A percentile compares a stretch with the other conserved stretches of the same genome.
phyloP scores from a whole-genome alignment of 164 flowering plant species.

The Saururus chinensis region DNA sequence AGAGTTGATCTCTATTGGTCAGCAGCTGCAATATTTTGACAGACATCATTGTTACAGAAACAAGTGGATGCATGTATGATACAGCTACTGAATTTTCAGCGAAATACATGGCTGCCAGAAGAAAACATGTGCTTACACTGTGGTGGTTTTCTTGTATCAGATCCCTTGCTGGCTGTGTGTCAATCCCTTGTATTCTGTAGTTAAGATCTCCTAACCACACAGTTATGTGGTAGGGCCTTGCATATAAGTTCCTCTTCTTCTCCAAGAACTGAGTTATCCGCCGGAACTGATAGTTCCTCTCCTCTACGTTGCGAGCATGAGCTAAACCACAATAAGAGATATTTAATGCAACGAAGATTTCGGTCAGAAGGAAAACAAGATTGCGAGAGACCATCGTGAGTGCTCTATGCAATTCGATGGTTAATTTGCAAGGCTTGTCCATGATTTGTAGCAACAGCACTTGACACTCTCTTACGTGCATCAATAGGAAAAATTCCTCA shows the following conservation, averaged over 20 bases:
- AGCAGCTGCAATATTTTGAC: constrained; percentile 14
- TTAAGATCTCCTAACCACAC: constrained; percentile 82
- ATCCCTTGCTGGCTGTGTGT: constrained; percentile 37
- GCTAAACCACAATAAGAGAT: constrained; percentile 22
- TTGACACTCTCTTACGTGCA: too few species aligned
- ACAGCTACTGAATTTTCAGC: too few species aligned
- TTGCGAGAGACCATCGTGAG: too few species aligned
- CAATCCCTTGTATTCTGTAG: constrained; percentile 56
- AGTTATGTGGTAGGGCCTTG: constrained; percentile 38
- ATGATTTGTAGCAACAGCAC: too few species aligned
- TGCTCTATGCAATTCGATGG: too few species aligned
- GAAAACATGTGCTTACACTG: constrained; percentile 18
- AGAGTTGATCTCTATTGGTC: constrained; percentile 55
- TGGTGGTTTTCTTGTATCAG: constrained; percentile 46
- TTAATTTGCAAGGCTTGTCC: too few species aligned
- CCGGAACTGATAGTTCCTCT: constrained; percentile 47
- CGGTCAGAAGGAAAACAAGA: too few species aligned
- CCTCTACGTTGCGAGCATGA: constrained; percentile 63
- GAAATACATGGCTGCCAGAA: neutral
- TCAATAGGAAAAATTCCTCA: too few species aligned
- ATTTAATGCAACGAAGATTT: neutral
- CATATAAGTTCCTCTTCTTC: constrained; percentile 37
- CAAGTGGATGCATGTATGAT: too few species aligned
- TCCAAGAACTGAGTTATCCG: constrained; percentile 48
- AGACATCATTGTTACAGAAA: neutral